Evolutionary conservation across 2,329 filamentous ascomycete genomes (phyloP).

Genomic region (Cladosporium sp.): DNA sequence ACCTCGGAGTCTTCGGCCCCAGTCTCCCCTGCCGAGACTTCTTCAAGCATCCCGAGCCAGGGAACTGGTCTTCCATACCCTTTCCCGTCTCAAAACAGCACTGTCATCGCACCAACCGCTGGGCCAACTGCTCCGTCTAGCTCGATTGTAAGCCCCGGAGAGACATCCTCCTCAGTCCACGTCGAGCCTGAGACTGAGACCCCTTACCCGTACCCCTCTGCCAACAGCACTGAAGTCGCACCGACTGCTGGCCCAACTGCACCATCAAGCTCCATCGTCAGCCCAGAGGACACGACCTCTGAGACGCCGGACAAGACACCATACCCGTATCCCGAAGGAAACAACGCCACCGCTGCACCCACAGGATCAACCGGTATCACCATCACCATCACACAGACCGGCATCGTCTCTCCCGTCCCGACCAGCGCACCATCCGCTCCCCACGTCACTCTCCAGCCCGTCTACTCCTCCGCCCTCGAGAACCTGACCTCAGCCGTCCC

Average conservation of each 20-base stretch:
- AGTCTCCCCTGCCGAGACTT: not conserved
- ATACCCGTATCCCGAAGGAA: not conserved
- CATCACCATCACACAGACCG: not conserved
- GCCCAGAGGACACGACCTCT: not conserved
- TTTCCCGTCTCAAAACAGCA: constrained; percentile 7
- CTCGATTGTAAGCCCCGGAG: constrained; percentile 1
- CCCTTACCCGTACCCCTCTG: constrained; percentile 5
- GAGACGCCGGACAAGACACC: not conserved
- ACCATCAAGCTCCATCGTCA: constrained; percentile 1
- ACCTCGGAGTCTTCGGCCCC: not conserved
- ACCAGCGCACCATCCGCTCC: constrained; percentile 13
- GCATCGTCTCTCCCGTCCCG: constrained; percentile 5
- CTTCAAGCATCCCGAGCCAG: not conserved
- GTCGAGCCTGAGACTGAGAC: not conserved
- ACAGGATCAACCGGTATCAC: not conserved
- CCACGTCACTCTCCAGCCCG: constrained; percentile 16
- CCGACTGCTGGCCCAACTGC: constrained; percentile 12
- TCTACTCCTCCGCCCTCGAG: constrained; percentile 18
- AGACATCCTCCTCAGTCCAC: not conserved
- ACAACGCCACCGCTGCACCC: constrained; percentile 13
- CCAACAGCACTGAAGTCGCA: constrained; percentile 14
- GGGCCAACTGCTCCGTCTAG: constrained; percentile 2
- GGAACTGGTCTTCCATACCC: not conserved
- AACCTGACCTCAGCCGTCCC: constrained; percentile 18
- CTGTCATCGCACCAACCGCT: constrained; percentile 5